Evolutionary conservation across 352 stramenopile genomes (phyloP).

Genomic region (Albugo candida): DNA sequence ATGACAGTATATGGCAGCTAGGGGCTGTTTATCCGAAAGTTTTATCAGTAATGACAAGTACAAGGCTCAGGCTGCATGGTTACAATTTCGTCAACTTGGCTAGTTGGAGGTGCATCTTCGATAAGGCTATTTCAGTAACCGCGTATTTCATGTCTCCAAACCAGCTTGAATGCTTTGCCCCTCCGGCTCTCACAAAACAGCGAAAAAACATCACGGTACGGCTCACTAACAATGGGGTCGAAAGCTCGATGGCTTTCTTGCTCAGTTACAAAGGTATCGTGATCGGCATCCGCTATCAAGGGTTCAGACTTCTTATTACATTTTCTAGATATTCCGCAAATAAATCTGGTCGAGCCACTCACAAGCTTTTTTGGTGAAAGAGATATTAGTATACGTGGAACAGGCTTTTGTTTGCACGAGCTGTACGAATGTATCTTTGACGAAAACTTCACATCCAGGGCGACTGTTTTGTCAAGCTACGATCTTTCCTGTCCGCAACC

Average conservation of each 20-base stretch:
- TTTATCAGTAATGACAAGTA: constrained; percentile 17
- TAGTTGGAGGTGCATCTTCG: constrained; percentile 10
- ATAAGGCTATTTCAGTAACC: neutral
- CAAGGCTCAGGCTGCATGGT: constrained; percentile 14
- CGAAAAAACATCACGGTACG: constrained; percentile 12
- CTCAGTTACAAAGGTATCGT: constrained; percentile 32
- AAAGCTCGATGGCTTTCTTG: constrained; percentile 17
- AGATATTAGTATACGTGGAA: constrained; percentile 12
- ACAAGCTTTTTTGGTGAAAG: constrained; percentile 3
- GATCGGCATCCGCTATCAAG: neutral
- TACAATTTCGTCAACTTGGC: constrained; percentile 3
- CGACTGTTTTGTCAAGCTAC: no score
- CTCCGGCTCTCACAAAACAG: constrained; percentile 1
- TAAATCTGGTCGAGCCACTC: constrained; percentile 3
- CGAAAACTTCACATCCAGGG: no score
- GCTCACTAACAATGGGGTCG: constrained; percentile 33
- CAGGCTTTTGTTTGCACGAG: constrained; percentile 15
- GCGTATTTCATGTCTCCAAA: neutral
- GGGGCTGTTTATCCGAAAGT: constrained; percentile 8
- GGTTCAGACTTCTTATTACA: constrained; percentile 1
- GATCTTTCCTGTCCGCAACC: no score
- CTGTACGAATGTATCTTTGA: constrained; percentile 23
- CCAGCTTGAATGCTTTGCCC: constrained; percentile 2
- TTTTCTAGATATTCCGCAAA: constrained; percentile 16
- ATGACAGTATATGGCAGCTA: constrained; percentile 21